A percentile compares a stretch with the other conserved stretches of the same genome.
phyloP scores from a whole-genome alignment of 768 basidiomycete species.

The Boletellus sp. region DNA sequence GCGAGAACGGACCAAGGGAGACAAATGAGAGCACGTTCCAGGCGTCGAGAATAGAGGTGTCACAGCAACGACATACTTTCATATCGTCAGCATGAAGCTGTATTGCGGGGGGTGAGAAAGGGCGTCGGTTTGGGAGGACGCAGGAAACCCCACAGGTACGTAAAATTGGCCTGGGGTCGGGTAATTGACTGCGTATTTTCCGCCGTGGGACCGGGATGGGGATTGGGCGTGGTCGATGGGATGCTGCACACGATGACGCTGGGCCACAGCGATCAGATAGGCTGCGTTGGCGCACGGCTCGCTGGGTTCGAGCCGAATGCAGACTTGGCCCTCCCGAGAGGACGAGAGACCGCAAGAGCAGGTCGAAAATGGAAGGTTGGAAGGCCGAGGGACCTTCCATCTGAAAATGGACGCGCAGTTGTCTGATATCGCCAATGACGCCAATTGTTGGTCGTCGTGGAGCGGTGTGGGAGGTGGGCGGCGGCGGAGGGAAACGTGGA shows the following conservation, averaged over 20 bases:
- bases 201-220: neutral
- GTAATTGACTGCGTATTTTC: too few species aligned
- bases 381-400: slow-evolving; percentile 14
- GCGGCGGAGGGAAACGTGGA: too few species aligned
- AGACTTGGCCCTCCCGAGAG: neutral
- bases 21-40: slow-evolving; percentile 7
- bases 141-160: slow-evolving; percentile 8
- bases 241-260: neutral
- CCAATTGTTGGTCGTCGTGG: neutral
- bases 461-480: neutral
- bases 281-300: too few species aligned
- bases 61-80: slow-evolving; percentile 3
- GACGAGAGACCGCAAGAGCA: slow-evolving; percentile 3
- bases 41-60: slow-evolving; percentile 1
- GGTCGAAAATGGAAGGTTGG: slow-evolving; percentile 14
- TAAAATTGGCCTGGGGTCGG: slow-evolving; percentile 2
- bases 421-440: neutral
- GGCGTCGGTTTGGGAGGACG: neutral
- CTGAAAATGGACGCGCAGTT: slow-evolving; percentile 8
- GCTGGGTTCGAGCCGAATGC: neutral
- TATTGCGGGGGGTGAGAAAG: slow-evolving; percentile 10
- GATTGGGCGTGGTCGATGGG: neutral
- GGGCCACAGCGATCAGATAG: too few species aligned
- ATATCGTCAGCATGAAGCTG: neutral
- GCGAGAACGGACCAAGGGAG: slow-evolving; percentile 1